phyloP scores from a whole-genome alignment of 2,329 filamentous ascomycete species.

The Talaromyces marneffei region DNA sequence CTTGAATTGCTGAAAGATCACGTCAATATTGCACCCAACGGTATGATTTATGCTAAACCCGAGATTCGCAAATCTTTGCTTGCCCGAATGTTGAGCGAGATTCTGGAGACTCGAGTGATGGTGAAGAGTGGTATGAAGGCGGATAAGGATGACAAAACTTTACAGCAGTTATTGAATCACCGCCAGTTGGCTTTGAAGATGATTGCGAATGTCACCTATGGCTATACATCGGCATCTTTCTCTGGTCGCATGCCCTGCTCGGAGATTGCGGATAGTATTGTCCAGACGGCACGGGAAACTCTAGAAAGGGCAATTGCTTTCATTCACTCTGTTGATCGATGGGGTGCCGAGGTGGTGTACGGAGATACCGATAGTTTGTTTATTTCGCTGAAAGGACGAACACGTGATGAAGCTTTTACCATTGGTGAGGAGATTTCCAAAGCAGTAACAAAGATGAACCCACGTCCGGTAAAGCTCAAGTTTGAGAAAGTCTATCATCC shows the following conservation, averaged over 20 bases:
- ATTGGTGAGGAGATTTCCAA: conserved; percentile 90
- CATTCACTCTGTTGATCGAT: conserved; percentile 79
- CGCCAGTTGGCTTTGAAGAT: conserved; percentile 89
- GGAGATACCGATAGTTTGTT: conserved; percentile 97
- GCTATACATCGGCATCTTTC: conserved; percentile 94
- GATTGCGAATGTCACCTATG: conserved; percentile 98
- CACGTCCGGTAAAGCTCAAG: conserved; percentile 86
- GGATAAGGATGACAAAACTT: conserved; percentile 77
- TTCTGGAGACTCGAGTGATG: conserved; percentile 94
- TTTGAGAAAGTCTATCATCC: conserved; percentile 99
- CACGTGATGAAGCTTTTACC: conserved; percentile 79
- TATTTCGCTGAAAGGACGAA: conserved; percentile 79
- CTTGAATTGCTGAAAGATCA: conserved; percentile 74
- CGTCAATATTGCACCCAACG: conserved; percentile 90
- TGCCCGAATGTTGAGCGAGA: conserved; percentile 94
- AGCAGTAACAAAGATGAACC: conserved; percentile 82
- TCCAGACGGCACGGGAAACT: conserved; percentile 91
- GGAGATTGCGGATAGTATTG: conserved; percentile 96
- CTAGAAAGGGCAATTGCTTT: conserved; percentile 87
- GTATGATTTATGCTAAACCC: conserved; percentile 88
- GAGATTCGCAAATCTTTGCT: conserved; percentile 83
- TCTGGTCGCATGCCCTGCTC: conserved; percentile 97
- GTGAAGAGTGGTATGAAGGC: conserved; percentile 95
- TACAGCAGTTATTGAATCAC: conserved; percentile 87
- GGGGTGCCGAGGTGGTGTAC: conserved; percentile 96